These are phyloP conservation scores for Daldinia sp. DNA, from an alignment of 2,329 filamentous ascomycete species.

Conservation along the genomic window DNA sequence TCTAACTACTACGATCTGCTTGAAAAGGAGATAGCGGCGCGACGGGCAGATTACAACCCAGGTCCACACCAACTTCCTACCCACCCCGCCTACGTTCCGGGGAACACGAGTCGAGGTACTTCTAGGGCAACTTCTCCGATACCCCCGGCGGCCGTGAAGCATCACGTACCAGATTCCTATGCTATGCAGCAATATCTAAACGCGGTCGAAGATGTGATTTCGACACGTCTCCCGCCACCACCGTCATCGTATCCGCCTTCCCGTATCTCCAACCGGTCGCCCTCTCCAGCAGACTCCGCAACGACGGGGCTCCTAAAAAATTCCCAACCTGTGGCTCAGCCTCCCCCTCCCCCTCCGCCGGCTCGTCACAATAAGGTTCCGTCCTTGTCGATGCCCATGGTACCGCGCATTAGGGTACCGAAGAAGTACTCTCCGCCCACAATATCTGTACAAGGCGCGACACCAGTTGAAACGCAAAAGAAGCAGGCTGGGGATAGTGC, in stretches of 20 bases:
- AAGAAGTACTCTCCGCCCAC: constrained; percentile 1
- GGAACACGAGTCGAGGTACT: constrained; percentile 45
- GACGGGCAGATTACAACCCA: constrained; percentile 40
- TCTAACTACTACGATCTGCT: constrained; percentile 53
- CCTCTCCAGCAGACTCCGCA: constrained; percentile 1
- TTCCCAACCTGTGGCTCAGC: not conserved
- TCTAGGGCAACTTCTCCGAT: constrained; percentile 30
- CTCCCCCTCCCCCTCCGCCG: not conserved
- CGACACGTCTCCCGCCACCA: not conserved
- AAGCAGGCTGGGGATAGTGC: not conserved
- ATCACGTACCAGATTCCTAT: constrained; percentile 43
- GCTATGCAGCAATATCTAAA: constrained; percentile 51
- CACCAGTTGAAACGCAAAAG: constrained; percentile 1
- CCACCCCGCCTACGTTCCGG: constrained; percentile 59
- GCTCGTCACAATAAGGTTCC: not conserved
- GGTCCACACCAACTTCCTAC: constrained; percentile 51
- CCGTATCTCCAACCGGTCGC: not conserved
- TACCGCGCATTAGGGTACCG: not conserved
- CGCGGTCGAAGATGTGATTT: constrained; percentile 30
- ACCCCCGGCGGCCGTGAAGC: constrained; percentile 22
- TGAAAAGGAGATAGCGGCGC: constrained; percentile 44
- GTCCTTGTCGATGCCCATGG: not conserved
- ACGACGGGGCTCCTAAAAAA: not conserved
- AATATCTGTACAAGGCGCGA: not conserved
- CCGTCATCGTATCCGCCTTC: not conserved